A percentile compares a stretch with the other conserved stretches of the same genome.
Evolutionary conservation across 805 yeast genomes (phyloP).

Genomic region (Candida mattraensis): DNA sequence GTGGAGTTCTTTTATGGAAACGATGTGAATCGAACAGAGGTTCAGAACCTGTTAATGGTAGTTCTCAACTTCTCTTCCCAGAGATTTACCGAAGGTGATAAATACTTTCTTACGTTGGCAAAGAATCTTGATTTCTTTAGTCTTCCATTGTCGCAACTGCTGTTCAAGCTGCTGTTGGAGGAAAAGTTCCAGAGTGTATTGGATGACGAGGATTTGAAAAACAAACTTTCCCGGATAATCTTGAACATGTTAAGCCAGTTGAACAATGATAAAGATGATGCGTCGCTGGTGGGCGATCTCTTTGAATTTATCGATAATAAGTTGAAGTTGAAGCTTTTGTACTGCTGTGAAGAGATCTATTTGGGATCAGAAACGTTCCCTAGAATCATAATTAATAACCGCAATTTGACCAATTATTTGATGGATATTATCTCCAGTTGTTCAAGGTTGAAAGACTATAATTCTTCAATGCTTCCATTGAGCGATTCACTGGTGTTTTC

Average conservation of each 20-base stretch:
- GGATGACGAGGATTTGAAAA: conserved; percentile 14
- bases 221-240: conserved; percentile 10
- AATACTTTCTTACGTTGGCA: conserved; percentile 19
- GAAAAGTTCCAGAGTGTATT: conserved; percentile 11
- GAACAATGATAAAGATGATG: conserved; percentile 12
- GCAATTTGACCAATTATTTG: conserved; percentile 38
- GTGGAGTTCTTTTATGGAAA: conserved; percentile 19
- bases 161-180: conserved; percentile 35
- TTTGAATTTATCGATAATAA: conserved; percentile 38
- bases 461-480: conserved; percentile 22
- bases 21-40: conserved; percentile 9
- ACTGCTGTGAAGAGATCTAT: conserved; percentile 41
- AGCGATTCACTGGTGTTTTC: conserved; percentile 42
- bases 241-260: conserved; percentile 15
- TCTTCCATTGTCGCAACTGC: conserved; percentile 41
- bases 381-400: conserved; percentile 18
- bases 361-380: conserved; percentile 44
- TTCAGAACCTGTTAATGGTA: conserved; percentile 18
- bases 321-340: conserved; percentile 34
- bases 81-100: conserved; percentile 4
- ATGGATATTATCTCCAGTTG: conserved; percentile 49
- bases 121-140: conserved; percentile 38
- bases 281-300: conserved; percentile 35
- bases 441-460: conserved; percentile 32
- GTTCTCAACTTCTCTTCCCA: conserved; percentile 14